These are phyloP conservation scores for Hanseniaspora sp. DNA, from an alignment of 1,139 yeast species.

Conservation along the genomic window DNA sequence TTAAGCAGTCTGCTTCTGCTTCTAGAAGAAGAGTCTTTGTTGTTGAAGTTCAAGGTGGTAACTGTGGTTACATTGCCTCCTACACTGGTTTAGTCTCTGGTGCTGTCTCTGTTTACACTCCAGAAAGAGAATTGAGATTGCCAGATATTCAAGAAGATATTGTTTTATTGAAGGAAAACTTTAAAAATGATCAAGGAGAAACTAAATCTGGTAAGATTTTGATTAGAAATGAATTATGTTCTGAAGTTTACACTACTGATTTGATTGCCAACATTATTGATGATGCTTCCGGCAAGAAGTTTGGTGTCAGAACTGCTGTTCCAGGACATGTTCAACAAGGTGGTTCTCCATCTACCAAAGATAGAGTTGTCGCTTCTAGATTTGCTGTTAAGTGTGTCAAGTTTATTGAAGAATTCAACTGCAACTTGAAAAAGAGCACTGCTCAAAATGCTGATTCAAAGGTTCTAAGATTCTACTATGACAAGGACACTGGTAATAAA, in stretches of 20 bases:
- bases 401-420: conserved; percentile 56
- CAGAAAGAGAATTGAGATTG: conserved; percentile 55
- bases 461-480: conserved; percentile 34
- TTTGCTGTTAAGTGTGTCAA: conserved; percentile 80
- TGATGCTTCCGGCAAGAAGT: conserved; percentile 61
- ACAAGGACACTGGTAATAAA: conserved; percentile 31
- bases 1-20: conserved; percentile 69
- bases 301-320: conserved; percentile 88
- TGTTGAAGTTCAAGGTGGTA: conserved; percentile 80
- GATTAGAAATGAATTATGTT: conserved; percentile 76
- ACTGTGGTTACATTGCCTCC: conserved; percentile 68
- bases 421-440: conserved; percentile 25
- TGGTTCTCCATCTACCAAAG: conserved; percentile 89
- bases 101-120: conserved; percentile 65
- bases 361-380: conserved; percentile 83
- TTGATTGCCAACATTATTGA: conserved; percentile 72
- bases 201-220: conserved; percentile 70
- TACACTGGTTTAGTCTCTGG: conserved; percentile 60
- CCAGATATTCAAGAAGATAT: conserved; percentile 53
- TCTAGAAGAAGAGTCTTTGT: conserved; percentile 68
- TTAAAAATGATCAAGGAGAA: conserved; percentile 48
- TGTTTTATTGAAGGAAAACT: conserved; percentile 43
- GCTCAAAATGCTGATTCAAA: conserved; percentile 29
- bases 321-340: conserved; percentile 99
- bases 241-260: conserved; percentile 69